Conservation (phyloP, 1,139 yeast genomes). For the Diutina scorzettiae region DNA sequence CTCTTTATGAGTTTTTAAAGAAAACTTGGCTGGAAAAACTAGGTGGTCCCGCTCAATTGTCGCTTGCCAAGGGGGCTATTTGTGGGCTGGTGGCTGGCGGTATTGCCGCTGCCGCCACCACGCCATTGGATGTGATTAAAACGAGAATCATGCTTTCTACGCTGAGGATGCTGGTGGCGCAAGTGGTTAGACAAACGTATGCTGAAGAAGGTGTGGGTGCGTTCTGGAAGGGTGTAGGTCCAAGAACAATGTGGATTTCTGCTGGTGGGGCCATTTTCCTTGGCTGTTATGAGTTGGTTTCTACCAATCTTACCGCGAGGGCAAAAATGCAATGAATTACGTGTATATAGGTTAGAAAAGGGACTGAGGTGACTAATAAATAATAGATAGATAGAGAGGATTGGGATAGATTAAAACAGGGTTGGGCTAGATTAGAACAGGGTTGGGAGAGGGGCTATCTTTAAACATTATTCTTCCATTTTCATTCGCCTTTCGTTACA, state of each 20-base stretch:
- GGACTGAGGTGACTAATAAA: too few species aligned
- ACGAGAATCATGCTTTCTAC: slow-evolving; percentile 78
- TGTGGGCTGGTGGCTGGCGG: slow-evolving; percentile 97
- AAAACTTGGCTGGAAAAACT: slow-evolving; percentile 26
- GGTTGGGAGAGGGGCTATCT: too few species aligned
- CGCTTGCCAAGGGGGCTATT: slow-evolving; percentile 72
- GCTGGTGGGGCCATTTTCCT: slow-evolving; percentile 97
- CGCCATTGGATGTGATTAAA: slow-evolving; percentile 87
- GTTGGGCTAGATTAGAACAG: too few species aligned
- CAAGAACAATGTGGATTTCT: slow-evolving; percentile 94
- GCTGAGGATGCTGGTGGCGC: slow-evolving; percentile 32
- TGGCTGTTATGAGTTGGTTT: slow-evolving; percentile 75
- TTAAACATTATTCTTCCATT: too few species aligned
- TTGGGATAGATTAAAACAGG: too few species aligned
- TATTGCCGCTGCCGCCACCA: slow-evolving; percentile 84
- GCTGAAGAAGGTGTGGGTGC: slow-evolving; percentile 58
- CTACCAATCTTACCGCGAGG: not conserved
- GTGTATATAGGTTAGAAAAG: too few species aligned
- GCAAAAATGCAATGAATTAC: too few species aligned
- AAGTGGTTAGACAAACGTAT: slow-evolving; percentile 35
- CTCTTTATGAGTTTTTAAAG: slow-evolving; percentile 78
- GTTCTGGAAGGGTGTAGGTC: slow-evolving; percentile 78
- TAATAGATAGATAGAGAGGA: too few species aligned
- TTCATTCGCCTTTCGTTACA: too few species aligned
- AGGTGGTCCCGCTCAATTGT: slow-evolving; percentile 14